Evolutionary conservation across 495 filamentous ascomycete genomes (phyloP).

Genomic region (Xylona heveae): DNA sequence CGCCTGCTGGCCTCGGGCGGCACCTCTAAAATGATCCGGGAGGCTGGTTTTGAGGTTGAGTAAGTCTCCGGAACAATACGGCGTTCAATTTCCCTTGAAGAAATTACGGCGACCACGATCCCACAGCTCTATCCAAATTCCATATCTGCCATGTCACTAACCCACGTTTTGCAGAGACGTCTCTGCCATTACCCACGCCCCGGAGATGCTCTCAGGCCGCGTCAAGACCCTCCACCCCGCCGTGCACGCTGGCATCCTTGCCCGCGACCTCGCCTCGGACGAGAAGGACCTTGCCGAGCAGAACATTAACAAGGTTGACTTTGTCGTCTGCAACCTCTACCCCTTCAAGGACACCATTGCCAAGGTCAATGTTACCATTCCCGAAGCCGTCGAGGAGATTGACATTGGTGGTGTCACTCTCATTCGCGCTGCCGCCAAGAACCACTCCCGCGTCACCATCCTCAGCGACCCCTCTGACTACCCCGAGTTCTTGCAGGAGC

Average conservation of each 20-base stretch:
- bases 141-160: neutral
- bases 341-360: constrained; percentile 95
- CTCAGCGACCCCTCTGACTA: constrained; percentile 88
- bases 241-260: constrained; percentile 85
- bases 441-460: constrained; percentile 85
- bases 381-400: constrained; percentile 94
- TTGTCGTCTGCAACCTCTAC: constrained; percentile 95
- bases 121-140: neutral
- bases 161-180: constrained; percentile 42
- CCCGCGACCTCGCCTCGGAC: constrained; percentile 76
- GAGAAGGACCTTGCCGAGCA: constrained; percentile 92
- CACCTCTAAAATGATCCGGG: constrained; percentile 83
- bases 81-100: constrained; percentile 1
- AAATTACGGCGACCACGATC: neutral
- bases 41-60: constrained; percentile 86
- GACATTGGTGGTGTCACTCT: constrained; percentile 96
- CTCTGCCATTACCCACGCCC: constrained; percentile 92
- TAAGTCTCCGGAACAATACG: constrained; percentile 21
- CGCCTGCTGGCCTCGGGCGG: constrained; percentile 85
- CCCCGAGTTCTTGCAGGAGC: constrained; percentile 75
- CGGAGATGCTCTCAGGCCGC: constrained; percentile 88
- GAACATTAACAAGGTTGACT: constrained; percentile 95
- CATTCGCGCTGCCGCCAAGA: constrained; percentile 91
- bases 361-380: constrained; percentile 88
- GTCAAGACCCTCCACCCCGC: constrained; percentile 96